A percentile compares a stretch with the other conserved stretches of the same genome.
These are phyloP conservation scores for Lyophyllum decastes DNA, from an alignment of 768 basidiomycete genomes.

Conservation along the genomic window DNA sequence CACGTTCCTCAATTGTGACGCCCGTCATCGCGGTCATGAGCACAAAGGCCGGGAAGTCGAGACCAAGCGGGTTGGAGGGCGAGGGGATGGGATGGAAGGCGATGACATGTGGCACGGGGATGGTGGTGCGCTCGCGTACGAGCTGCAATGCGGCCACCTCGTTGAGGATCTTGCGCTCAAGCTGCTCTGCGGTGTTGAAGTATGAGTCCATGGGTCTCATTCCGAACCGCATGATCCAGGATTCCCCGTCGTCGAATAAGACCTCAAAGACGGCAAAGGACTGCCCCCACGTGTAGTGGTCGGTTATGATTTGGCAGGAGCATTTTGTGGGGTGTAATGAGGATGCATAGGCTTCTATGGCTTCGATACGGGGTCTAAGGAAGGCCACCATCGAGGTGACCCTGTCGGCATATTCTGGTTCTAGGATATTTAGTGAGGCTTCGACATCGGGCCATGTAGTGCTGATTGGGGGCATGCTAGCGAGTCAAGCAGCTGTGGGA, in stretches of 20 bases:
- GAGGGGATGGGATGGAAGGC: constrained; percentile 36
- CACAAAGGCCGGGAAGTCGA: constrained; percentile 40
- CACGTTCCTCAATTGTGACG: constrained; percentile 42
- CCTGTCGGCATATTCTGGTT: constrained; percentile 33
- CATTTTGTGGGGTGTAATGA: constrained; percentile 32
- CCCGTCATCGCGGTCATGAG: constrained; percentile 42
- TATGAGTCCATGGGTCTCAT: constrained; percentile 41
- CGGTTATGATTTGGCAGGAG: constrained; percentile 30
- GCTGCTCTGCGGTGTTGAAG: constrained; percentile 43
- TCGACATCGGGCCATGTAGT: constrained; percentile 39
- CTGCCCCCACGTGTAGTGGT: constrained; percentile 43
- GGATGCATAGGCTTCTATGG: constrained; percentile 34
- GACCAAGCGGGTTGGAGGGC: constrained; percentile 36
- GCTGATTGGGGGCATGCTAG: constrained; percentile 32
- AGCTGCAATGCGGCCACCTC: constrained; percentile 44
- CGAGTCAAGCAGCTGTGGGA: not conserved
- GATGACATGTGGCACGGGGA: constrained; percentile 40
- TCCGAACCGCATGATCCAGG: constrained; percentile 44
- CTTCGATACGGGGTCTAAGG: constrained; percentile 29
- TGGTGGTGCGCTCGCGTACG: constrained; percentile 39
- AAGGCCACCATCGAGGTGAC: constrained; percentile 37
- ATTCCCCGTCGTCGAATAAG: constrained; percentile 27
- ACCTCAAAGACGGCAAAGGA: constrained; percentile 42
- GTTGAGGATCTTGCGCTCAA: constrained; percentile 44
- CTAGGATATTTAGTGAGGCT: constrained; percentile 35